These are phyloP conservation scores for Penicillium fuscoglaucum DNA, from an alignment of 2,329 filamentous ascomycete genomes.

Conservation along the genomic window DNA sequence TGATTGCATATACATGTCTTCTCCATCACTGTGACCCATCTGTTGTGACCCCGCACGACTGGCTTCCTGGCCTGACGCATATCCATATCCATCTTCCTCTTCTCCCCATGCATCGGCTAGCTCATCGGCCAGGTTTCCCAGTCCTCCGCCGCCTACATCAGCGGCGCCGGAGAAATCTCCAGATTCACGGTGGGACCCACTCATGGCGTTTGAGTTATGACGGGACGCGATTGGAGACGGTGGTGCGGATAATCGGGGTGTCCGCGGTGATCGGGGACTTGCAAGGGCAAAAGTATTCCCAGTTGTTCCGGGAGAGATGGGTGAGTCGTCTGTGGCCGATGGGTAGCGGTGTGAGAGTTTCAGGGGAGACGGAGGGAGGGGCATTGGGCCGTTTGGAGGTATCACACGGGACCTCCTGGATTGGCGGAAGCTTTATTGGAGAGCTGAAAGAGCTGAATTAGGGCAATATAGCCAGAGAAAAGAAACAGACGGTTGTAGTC, in stretches of 20 bases:
- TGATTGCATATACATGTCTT: constrained; percentile 32
- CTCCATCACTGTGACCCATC: constrained; percentile 33
- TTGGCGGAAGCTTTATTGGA: background rate
- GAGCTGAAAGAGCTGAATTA: background rate
- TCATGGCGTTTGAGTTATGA: constrained; percentile 39
- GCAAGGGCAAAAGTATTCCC: constrained; percentile 34
- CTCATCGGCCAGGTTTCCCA: constrained; percentile 65
- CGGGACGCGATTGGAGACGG: constrained; percentile 43
- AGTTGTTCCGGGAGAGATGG: constrained; percentile 35
- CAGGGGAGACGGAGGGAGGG: constrained; percentile 38
- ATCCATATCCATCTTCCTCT: constrained; percentile 51
- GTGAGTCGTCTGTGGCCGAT: constrained; percentile 40
- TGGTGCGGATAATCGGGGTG: constrained; percentile 39
- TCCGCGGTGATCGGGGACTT: constrained; percentile 37
- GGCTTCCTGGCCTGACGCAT: constrained; percentile 41
- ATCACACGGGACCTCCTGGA: background rate
- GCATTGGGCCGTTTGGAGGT: constrained; percentile 22
- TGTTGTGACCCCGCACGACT: constrained; percentile 33
- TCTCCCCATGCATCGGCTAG: constrained; percentile 60
- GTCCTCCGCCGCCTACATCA: constrained; percentile 44
- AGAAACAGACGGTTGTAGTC: constrained; percentile 2
- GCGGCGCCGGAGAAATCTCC: constrained; percentile 39
- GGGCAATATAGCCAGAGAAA: background rate
- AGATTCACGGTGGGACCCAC: constrained; percentile 39
- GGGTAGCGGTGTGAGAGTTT: constrained; percentile 43